Evolutionary conservation across 768 basidiomycete genomes (phyloP), one percentile per base, ranked within the genome.

Genomic region (Termitomyces sp.): DNA sequence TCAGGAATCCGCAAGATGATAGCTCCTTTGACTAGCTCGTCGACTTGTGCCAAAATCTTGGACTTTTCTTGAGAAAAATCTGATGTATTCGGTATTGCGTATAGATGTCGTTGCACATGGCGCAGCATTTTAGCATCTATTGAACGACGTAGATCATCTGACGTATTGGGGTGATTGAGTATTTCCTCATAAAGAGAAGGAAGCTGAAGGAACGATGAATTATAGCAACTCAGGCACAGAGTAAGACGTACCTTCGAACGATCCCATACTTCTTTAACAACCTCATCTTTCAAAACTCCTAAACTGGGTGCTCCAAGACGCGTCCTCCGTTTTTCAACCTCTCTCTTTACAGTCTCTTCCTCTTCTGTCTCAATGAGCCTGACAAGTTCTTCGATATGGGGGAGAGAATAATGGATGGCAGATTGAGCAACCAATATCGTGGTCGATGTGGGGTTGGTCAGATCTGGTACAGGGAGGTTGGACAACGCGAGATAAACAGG

Each of bases 81-180:
- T 8, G 66, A 67, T 4, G 73, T 68, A 7, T 76, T 55, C 3
- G 91, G 86, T 18, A 94, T 68, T 3, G 88, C 79, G 54, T 78
- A 71, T n/a, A 95, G 77, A 57, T 86, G 80, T 12, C 80, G 78
- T 59, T 86, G 80, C 63, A 85, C 87, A 67, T 87, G 81, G 20
- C 80, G 77, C 40, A 96, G 76, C 9, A 95, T 79, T 64, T 91
- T 94, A 32, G 84, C 76, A 69, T 98, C 96, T 1, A 85, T 88
- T 50, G 77, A 73, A 12, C 90, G 80, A n/a, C 94, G 88, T n/a
- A 92, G 75, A 6, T 88, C 86, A 66, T 96, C 93, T 0, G 87
- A 77, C 0, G 94, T 89, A 64, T 81, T 79, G 0, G 90, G 91
- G 66, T 96, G 94, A 61, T 87, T 88, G 36, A 95, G 73, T n/a